A percentile compares a stretch with the other conserved stretches of the same genome.
Conservation (phyloP, 73 alveolate species). For the Durusdinium trenchii region DNA sequence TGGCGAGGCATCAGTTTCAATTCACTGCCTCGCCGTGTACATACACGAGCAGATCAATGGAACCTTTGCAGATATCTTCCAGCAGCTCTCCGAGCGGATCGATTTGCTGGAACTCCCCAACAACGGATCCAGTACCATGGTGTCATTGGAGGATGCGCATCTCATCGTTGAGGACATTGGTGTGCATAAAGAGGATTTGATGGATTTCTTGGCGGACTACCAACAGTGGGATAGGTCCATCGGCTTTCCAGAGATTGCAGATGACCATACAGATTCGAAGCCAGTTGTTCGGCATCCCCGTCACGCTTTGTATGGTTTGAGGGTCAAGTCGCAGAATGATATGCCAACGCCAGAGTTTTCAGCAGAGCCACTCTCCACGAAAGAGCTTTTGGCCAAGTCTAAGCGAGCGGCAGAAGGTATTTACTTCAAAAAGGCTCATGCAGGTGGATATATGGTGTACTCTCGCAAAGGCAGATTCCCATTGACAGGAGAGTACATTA, state of each 20-base stretch:
- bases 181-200: slow-evolving; percentile 6
- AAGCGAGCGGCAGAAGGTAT: not conserved
- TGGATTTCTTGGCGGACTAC: slow-evolving; percentile 13
- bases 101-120: slow-evolving; percentile 30
- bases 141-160: not conserved
- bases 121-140: slow-evolving; percentile 34
- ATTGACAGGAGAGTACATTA: not conserved
- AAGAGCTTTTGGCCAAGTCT: not conserved
- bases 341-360: not conserved
- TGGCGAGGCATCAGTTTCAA: not conserved
- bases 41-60: slow-evolving; percentile 72
- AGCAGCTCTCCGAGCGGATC: not conserved
- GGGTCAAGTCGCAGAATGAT: not conserved
- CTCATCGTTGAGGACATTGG: slow-evolving; percentile 54
- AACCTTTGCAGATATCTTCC: slow-evolving; percentile 48
- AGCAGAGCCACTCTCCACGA: slow-evolving; percentile 22
- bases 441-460: not conserved
- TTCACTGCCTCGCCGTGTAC: slow-evolving; percentile 63
- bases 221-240: not conserved
- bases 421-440: not conserved
- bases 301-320: not conserved
- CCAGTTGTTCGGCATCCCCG: not conserved
- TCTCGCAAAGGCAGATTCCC: slow-evolving; percentile 9
- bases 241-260: not conserved
- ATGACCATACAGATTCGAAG: not conserved